These are phyloP conservation scores for Fusarium decemcellulare DNA, from an alignment of 2,329 filamentous ascomycete species.

Conservation along the genomic window DNA sequence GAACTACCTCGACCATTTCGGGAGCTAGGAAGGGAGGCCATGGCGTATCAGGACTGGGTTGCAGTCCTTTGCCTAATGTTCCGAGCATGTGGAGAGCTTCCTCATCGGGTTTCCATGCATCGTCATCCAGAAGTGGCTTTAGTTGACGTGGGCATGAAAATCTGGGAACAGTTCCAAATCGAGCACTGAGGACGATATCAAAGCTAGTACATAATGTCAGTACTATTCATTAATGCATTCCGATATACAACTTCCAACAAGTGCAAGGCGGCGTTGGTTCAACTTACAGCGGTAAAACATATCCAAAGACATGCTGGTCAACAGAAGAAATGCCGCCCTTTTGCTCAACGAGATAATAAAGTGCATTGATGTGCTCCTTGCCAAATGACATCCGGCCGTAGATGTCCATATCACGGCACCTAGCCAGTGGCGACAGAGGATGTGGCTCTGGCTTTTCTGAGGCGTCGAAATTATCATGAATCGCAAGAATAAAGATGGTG, in stretches of 20 bases:
- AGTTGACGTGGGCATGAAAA: slow-evolving; percentile 2
- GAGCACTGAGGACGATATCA: background rate
- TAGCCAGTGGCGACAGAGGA: background rate
- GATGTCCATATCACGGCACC: slow-evolving; percentile 1
- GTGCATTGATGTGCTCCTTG: background rate
- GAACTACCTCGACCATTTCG: background rate
- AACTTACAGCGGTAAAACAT: slow-evolving; percentile 1
- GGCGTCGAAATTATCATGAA: background rate
- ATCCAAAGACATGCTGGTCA: slow-evolving; percentile 4
- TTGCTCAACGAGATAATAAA: background rate
- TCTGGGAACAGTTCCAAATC: background rate
- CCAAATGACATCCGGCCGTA: background rate
- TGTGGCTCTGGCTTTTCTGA: background rate
- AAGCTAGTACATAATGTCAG: background rate
- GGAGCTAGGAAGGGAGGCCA: background rate
- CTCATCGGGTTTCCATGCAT: background rate
- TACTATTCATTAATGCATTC: background rate
- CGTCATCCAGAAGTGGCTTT: background rate
- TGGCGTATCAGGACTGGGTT: too few relatives aligned
- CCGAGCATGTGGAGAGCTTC: background rate
- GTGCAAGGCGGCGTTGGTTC: background rate
- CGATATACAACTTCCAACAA: background rate
- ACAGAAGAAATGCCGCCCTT: background rate
- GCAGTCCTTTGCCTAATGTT: background rate
- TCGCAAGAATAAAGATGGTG: slow-evolving; percentile 1